These are phyloP conservation scores for Sphagnum tenellum DNA, from an alignment of 225 moss, liverwort and hornwort species.

Conservation along the genomic window DNA sequence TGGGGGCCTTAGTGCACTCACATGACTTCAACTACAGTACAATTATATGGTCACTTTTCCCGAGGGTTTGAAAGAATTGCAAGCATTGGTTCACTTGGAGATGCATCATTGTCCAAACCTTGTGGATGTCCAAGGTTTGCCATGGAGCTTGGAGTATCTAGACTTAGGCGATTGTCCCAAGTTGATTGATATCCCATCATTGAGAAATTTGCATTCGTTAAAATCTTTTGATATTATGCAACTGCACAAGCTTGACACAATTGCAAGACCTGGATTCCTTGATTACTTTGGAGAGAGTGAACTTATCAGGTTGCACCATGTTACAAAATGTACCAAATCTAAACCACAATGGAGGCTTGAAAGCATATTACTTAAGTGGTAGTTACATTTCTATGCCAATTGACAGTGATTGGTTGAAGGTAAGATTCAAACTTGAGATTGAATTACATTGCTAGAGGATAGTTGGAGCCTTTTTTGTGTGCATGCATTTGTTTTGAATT, in stretches of 20 bases:
- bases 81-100: background rate
- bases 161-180: slow-evolving; percentile 3
- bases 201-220: background rate
- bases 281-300: slow-evolving; percentile 9
- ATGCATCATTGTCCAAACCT: background rate
- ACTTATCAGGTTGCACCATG: slow-evolving; percentile 7
- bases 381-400: slow-evolving; percentile 5
- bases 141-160: slow-evolving; percentile 9
- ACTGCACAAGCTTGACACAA: slow-evolving; percentile 7
- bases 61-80: no score
- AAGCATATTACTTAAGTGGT: slow-evolving; percentile 1
- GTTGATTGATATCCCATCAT: background rate
- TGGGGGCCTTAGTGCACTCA: no score
- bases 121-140: slow-evolving; percentile 4
- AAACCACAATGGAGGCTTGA: background rate
- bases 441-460: no score
- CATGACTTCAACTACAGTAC: no score
- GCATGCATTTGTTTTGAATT: no score
- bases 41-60: no score
- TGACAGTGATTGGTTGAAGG: slow-evolving; percentile 5
- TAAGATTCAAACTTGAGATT: background rate
- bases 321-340: background rate
- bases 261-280: slow-evolving; percentile 4
- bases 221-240: slow-evolving; percentile 7
- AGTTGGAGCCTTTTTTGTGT: no score